Base-by-base conservation (phyloP, 106 monocot species). In the Dendrobium officinale region DNA sequence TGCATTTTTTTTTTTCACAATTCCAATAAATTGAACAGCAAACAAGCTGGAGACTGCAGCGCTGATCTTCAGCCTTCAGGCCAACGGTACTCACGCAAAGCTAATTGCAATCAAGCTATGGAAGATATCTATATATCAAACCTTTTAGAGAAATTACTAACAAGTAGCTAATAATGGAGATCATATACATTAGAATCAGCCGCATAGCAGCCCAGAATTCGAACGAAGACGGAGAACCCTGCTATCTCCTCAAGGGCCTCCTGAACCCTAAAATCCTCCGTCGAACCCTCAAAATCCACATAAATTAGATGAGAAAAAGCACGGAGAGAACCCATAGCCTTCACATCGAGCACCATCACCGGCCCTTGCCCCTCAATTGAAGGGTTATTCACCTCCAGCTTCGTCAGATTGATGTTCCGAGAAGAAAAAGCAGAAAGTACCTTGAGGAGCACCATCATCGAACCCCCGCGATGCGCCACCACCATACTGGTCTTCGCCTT, bases 241-340 rank as follows among this genome's bases (percentile, higher is more conserved):
- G 76, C 58, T 45, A 92, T 88, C 82, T 90, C 89, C 2, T 82
- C 79, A 37, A 92, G 81, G 41, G 88, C 86, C 9, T 89, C 92
- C 67, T 79, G 80, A 16, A 85, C 87, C 42, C 77, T 84, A 5
- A 73, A 78, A 49, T 92, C 89, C 31, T 84, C 84, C 0, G 56
- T 54, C 4, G 89, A 84, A 11, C 92, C 92, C 79, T 92, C 88
- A 43, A 83, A 89, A 77, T 92, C 92, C 42, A 92, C 89, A 33
- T 89, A 89, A 19, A 92, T 56, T 9, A 92, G 88, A n/a, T 88
- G 87, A n/a, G 89, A 84, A 78, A 92, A 92, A 0, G 89, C 81
- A 56, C 78, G 54, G n/a, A 90, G 78, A 45, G 75, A 55, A 29
- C 85, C 86, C 82, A 56, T 37, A 19, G 83, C 73, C 1, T 84